These are phyloP conservation scores for Dendrobium chrysotoxum DNA, from an alignment of 106 monocot genomes.

Conservation along the genomic window DNA sequence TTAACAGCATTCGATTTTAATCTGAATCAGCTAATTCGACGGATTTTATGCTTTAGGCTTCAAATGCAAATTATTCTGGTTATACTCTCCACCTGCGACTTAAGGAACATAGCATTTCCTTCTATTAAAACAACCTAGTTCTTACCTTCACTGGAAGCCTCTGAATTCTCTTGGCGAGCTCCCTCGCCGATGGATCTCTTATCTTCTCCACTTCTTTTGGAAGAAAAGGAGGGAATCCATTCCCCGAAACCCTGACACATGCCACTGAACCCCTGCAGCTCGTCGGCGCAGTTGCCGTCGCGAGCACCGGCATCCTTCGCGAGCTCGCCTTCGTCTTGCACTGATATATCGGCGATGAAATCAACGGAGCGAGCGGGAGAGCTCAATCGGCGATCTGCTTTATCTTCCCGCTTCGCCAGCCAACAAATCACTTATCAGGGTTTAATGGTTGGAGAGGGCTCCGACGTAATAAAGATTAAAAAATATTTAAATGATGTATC, in stretches of 20 bases:
- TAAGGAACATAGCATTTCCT: background rate
- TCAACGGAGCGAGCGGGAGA: background rate
- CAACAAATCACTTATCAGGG: background rate
- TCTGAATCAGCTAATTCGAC: background rate
- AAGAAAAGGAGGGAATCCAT: conserved; percentile 71
- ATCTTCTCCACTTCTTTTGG: conserved; percentile 75
- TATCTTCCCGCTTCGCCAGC: background rate
- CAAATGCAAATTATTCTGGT: background rate
- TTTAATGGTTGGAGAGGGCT: too few species aligned
- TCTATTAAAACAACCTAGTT: background rate
- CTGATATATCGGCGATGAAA: background rate
- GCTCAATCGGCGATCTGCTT: background rate
- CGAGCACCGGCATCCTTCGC: conserved; percentile 17
- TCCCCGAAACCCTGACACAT: conserved; percentile 20
- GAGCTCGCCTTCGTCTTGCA: background rate
- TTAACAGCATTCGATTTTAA: background rate
- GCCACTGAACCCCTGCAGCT: background rate
- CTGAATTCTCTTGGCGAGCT: conserved; percentile 74
- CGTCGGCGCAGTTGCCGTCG: conserved; percentile 4
- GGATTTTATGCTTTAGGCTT: background rate
- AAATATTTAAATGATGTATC: too few species aligned
- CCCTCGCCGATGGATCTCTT: conserved; percentile 39
- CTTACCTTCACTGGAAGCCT: conserved; percentile 65
- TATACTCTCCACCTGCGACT: background rate
- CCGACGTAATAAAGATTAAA: too few species aligned